Percentiles rank a stretch among this genome's conserved stretches.
Conservation (phyloP, 1,284 basidiomycete species). For the Fomitopsis betulina region DNA sequence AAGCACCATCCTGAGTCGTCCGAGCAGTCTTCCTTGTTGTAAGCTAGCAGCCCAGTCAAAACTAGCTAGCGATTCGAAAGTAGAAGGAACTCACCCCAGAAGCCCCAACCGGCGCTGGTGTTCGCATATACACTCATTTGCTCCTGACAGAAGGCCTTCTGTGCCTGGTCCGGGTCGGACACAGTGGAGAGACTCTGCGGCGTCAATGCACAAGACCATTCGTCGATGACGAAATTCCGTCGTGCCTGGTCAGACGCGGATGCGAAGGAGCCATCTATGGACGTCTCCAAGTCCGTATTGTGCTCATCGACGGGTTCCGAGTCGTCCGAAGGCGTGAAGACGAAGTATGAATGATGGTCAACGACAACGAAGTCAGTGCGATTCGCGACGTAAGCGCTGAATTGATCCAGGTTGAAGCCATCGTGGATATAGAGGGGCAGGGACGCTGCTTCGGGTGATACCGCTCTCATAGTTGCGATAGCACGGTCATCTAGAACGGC, state of each 20-base stretch:
- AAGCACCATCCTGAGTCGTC: conserved; percentile 68
- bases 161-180: conserved; percentile 40
- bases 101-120: conserved; percentile 62
- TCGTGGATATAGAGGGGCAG: conserved; percentile 77
- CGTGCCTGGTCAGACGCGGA: conserved; percentile 36
- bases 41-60: conserved; percentile 31
- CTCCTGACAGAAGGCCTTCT: conserved; percentile 53
- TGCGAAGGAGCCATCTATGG: conserved; percentile 37
- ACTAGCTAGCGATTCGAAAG: neutral
- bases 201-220: conserved; percentile 72
- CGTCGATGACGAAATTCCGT: conserved; percentile 65
- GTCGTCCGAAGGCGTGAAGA: conserved; percentile 50
- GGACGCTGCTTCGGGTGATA: conserved; percentile 37
- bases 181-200: conserved; percentile 48
- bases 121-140: conserved; percentile 62
- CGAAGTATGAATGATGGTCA: conserved; percentile 76
- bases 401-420: conserved; percentile 61
- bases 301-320: conserved; percentile 45
- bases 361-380: conserved; percentile 70
- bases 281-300: conserved; percentile 40
- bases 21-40: conserved; percentile 57
- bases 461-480: conserved; percentile 47
- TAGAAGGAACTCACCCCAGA: conserved; percentile 58
- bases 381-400: conserved; percentile 47
- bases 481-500: conserved; percentile 41